Evolutionary conservation across 495 filamentous ascomycete species (phyloP), one percentile per base, ranked within the genome.

Genomic region (Hyaloscypha variabilis): DNA sequence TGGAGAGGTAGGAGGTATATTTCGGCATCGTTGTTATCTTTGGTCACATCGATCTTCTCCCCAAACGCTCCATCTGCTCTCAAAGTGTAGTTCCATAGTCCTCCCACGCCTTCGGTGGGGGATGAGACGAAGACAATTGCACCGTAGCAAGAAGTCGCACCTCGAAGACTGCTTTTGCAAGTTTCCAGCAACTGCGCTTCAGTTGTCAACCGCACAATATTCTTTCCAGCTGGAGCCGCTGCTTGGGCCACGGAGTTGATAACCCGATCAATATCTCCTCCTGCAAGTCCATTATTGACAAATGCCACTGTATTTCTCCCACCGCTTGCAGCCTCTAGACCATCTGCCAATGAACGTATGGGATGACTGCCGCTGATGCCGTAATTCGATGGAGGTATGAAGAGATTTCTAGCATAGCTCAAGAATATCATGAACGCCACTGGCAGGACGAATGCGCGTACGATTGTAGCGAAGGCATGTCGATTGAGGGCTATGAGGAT

Each of bases 81-180:
- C 21, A 97, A 78, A 1, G 90, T 93, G 68, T 96, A 97, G 73
- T 94, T 94, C 93, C 93, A 96, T n/a, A 81, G 67, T 0, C 82
- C 84, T 30, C 80, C 83, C 0, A 73, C 68, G 8, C 90, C 90
- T 77, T 93, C 89, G 2, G 69, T 79, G 3, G 91, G 91, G 11
- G 89, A 92, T 6, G 85, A 87, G 59, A 84, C 75, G 73, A 97
- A 96, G 25, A 90, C 84, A 8, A 88, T 88, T 2, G 90, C 93
- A 13, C 85, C 90, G 70, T 87, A 93, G 73, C 92, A 97, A 3
- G 71, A 74, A 3, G 88, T 91, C 6, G 89, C 86, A 2, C 90
- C 92, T 31, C 89, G 79, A 57, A 97, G 75, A 17, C 83, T 83
- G 64, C 87, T 90, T 51, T 80, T 80, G 73, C 92, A 97, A 29